Base-by-base conservation (phyloP, 129 eudicot genomes). In the Flaveria bidentis region DNA sequence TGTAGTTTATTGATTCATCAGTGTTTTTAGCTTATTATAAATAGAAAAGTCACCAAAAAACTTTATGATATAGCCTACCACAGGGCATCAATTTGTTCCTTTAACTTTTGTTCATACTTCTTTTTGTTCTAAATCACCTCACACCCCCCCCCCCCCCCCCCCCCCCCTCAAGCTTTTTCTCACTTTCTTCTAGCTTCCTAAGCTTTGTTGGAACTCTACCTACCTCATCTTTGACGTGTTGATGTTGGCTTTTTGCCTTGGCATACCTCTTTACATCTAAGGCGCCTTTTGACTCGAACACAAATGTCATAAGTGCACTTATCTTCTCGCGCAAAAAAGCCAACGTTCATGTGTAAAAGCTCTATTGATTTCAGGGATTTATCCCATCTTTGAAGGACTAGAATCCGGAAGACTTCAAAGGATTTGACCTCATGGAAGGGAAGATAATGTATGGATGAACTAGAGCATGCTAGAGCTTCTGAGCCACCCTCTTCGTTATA, bases 261-360 rank as follows among this genome's bases (percentile, higher is more conserved):
- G 36, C 75, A 66, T 80, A 89, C 67, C 28, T 80, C 65, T 69
- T 80, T 30, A 12, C 12, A 26, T 61, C 42, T 30, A 3, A 11
- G 9, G 72, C 53, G 15, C 80, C 88, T 67, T 81, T 87, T 0
- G 89, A 81, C 8, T 88, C 87, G 30, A 77, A 72, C 6, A 84
- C 84, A 2, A 89, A 69, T 60, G 69, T 69, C 3, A 42, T 57
- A 14, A 92, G 83, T 70, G 49, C 57, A 10, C 36, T 70, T 36
- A 92, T 49, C 39, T 89, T 89, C 49, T 85, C 72, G 6, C 83
- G 87, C 28, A 92, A 53, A 64, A 64, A 92, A 89, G 14, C 90
- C 91, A 58, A 87, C 93, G 28, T 84, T 85, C 89, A 92, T 80
- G 51, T 92, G 93, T 58, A 89, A 57, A 70, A 85, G 84, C 71